Evolutionary conservation across 2,329 filamentous ascomycete species (phyloP), one percentile per base, ranked within the genome.

Genomic region (Helotiales sp.): DNA sequence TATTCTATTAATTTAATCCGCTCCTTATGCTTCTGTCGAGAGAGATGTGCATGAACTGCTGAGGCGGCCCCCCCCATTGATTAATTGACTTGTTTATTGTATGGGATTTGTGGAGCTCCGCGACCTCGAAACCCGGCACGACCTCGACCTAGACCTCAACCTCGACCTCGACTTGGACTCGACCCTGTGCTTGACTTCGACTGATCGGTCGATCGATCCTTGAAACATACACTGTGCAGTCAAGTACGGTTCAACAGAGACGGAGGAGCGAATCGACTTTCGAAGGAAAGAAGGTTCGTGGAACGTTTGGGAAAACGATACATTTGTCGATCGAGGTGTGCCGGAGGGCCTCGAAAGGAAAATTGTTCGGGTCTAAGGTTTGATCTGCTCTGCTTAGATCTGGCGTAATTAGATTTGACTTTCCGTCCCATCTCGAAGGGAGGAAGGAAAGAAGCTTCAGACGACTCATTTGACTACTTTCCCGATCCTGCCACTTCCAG

Each of bases 61-160:
- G 28, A 30, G 7, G 7, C 3, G 34, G 6, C 40, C 40, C n/a
- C n/a, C n/a, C 17, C n/a, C 4, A 45, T n/a, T 45, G 17, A 45
- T 45, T 45, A 45, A 45, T 45, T n/a, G 52, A 34, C 17, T 55
- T 55, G 52, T 55, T 55, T 55, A 55, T 34, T 32, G 52, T 55
- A 32, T 55, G 52, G 52, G 52, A 55, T 34, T 55, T 55, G 52
- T 32, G 49, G 49, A 52, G 15, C 49, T 30, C 17, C 30, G 30
- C 22, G 34, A 34, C 52, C 52, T 28, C 30, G 30, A 34, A 55
- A 34, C 52, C 52, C 30, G 52, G 30, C 50, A 30, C 50, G 26
- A n/a, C n/a, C 26, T n/a, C 50, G 52, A 34, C 52, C 30, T 55
- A 3, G 20, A 55, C 28, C 4, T 37, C 17, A 30, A 55, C 28